A percentile compares a stretch with the other conserved stretches of the same genome.
phyloP scores from a whole-genome alignment of 2,329 filamentous ascomycete species.

The Trichoderma gracile region DNA sequence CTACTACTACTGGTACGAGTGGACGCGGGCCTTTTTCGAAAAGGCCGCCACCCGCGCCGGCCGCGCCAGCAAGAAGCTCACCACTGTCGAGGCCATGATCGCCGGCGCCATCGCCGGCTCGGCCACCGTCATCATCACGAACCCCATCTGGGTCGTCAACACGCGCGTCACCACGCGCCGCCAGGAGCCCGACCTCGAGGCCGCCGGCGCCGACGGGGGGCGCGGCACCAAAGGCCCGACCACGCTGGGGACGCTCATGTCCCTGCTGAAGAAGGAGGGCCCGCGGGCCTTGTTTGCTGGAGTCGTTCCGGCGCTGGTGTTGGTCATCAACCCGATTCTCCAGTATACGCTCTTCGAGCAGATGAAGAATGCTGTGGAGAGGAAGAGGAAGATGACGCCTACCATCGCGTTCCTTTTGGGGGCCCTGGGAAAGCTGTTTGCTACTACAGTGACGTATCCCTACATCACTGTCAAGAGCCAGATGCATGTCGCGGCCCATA shows the following conservation, averaged over 20 bases:
- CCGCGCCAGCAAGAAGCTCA: constrained; percentile 76
- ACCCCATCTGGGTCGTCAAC: constrained; percentile 99
- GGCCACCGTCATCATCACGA: constrained; percentile 92
- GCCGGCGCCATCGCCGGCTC: constrained; percentile 91
- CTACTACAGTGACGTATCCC: constrained; percentile 91
- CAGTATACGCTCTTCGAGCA: constrained; percentile 99
- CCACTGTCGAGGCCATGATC: constrained; percentile 90
- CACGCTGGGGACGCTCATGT: constrained; percentile 78
- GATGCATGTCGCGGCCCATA: constrained; percentile 85
- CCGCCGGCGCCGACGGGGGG: constrained; percentile 39
- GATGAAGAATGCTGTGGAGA: constrained; percentile 88
- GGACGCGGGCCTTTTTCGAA: constrained; percentile 86
- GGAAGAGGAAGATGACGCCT: constrained; percentile 70
- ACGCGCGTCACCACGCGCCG: constrained; percentile 94
- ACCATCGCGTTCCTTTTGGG: constrained; percentile 88
- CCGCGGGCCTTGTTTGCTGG: constrained; percentile 84
- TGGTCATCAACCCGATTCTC: constrained; percentile 97
- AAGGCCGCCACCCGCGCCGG: constrained; percentile 71
- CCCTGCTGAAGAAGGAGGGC: constrained; percentile 81
- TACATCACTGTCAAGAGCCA: constrained; percentile 99
- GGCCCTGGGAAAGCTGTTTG: constrained; percentile 90
- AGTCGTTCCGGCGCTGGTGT: constrained; percentile 85
- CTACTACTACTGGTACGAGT: constrained; percentile 99
- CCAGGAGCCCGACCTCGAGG: constrained; percentile 51
- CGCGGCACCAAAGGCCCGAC: constrained; percentile 56